Percentiles rank a stretch among this genome's conserved stretches.
phyloP scores from a whole-genome alignment of 306 rosid genomes.

The Prunus armeniaca region DNA sequence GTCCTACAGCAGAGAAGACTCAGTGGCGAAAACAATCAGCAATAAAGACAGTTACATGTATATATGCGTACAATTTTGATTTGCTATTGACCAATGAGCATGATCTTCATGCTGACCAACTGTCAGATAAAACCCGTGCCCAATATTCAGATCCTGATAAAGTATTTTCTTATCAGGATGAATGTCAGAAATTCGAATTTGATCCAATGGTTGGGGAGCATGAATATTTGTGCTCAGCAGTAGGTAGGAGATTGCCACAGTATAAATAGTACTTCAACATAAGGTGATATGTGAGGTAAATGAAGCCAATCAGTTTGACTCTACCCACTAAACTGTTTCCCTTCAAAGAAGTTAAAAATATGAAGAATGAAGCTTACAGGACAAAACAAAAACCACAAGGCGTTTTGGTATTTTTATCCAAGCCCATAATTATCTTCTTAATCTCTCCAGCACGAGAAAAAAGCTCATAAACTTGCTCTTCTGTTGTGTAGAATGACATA shows the following conservation, averaged over 20 bases:
- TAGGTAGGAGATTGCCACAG: neutral
- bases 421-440: conserved; percentile 93
- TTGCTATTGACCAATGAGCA: neutral
- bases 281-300: neutral
- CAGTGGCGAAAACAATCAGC: neutral
- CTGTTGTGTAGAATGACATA: conserved; percentile 95
- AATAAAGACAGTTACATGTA: neutral
- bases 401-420: conserved; percentile 93
- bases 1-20: neutral
- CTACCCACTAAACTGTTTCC: neutral
- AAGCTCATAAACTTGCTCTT: conserved; percentile 92
- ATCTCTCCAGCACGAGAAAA: conserved; percentile 92
- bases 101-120: neutral
- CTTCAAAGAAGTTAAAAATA: neutral
- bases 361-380: conserved; percentile 46
- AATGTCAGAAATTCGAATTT: neutral
- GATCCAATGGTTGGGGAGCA: neutral
- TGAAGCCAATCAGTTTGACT: neutral
- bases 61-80: neutral
- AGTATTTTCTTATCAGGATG: neutral
- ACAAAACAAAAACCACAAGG: conserved; percentile 95
- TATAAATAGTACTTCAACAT: neutral
- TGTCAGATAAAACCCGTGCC: neutral
- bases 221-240: neutral
- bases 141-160: neutral